A percentile compares a stretch with the other conserved stretches of the same genome.
These are phyloP conservation scores for Phytophthora chlamydospora DNA, from an alignment of 352 stramenopile genomes.

Conservation along the genomic window DNA sequence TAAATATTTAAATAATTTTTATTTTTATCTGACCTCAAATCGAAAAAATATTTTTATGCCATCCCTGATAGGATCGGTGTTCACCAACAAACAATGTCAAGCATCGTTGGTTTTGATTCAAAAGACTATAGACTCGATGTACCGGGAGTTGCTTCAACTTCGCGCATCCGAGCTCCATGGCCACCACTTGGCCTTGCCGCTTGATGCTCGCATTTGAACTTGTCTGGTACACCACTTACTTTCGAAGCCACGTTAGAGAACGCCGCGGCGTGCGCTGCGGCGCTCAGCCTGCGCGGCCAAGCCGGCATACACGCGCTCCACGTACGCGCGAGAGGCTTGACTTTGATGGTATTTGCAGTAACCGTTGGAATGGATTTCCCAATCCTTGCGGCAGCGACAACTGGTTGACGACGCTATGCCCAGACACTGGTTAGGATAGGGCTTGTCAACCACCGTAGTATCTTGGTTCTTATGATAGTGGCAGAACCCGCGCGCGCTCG, in stretches of 20 bases:
- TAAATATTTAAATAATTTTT: too few species aligned
- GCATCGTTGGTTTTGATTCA: too few species aligned
- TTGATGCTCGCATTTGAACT: too few species aligned
- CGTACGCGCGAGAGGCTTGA: constrained; percentile 3
- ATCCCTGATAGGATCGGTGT: too few species aligned
- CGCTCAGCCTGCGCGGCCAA: not conserved
- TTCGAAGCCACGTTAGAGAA: not conserved
- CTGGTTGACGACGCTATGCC: constrained; percentile 4
- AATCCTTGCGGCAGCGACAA: constrained; percentile 7
- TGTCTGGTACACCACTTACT: too few species aligned
- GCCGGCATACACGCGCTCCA: not conserved
- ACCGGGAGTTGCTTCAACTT: too few species aligned
- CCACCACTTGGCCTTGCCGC: too few species aligned
- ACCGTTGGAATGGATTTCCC: constrained; percentile 7
- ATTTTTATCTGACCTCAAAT: too few species aligned
- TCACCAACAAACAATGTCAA: too few species aligned
- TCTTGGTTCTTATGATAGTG: constrained; percentile 9
- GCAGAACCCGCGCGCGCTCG: constrained; percentile 2
- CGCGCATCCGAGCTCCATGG: too few species aligned
- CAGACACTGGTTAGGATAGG: constrained; percentile 1
- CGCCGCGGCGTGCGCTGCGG: not conserved
- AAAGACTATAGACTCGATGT: too few species aligned
- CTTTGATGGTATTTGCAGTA: constrained; percentile 8
- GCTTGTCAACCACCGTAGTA: not conserved
- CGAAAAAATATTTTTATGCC: too few species aligned